These are phyloP conservation scores for Calonectria naviculata DNA, from an alignment of 2,329 filamentous ascomycete species.

Conservation along the genomic window DNA sequence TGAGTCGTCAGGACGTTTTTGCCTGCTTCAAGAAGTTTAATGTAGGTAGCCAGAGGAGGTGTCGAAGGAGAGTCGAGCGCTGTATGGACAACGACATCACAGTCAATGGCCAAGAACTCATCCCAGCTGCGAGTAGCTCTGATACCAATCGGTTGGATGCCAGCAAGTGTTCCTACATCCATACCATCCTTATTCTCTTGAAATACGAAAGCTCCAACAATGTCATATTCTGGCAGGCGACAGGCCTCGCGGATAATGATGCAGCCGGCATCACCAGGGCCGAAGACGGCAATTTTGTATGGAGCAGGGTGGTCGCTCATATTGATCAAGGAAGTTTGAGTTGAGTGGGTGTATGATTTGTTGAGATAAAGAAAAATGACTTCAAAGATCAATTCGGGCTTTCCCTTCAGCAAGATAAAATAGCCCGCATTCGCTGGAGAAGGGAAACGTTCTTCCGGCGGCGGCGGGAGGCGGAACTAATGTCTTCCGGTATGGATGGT, in stretches of 20 bases:
- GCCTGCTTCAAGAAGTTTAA: neutral
- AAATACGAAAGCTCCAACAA: neutral
- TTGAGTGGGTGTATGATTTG: no score
- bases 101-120: neutral
- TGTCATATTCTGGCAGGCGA: neutral
- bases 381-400: no score
- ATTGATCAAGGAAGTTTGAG: neutral
- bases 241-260: neutral
- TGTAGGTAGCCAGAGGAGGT: neutral
- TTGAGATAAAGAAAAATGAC: no score
- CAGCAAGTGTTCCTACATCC: neutral
- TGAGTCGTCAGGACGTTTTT: neutral
- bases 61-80: neutral
- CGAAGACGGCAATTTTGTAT: neutral
- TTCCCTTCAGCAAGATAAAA: no score
- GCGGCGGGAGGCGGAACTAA: neutral
- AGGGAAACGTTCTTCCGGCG: no score
- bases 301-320: neutral
- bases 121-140: neutral
- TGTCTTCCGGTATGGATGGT: neutral
- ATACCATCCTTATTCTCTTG: neutral
- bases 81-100: neutral
- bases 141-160: neutral
- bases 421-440: no score
- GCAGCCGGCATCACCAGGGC: neutral